Base-by-base conservation (phyloP, 345 rosid species). In the Streptanthus diversifolius region DNA sequence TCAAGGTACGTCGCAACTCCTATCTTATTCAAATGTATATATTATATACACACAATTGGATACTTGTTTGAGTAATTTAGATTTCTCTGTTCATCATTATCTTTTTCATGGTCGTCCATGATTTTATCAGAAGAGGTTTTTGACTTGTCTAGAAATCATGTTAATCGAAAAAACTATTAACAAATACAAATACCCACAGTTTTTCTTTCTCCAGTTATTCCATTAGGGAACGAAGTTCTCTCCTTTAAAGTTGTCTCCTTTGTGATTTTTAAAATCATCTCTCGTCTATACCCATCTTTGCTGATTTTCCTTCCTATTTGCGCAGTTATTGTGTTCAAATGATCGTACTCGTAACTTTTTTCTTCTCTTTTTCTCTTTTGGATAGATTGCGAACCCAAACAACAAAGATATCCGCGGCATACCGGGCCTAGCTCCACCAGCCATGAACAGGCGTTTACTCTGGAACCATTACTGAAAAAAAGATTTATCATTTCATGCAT, bases 341-440 rank as follows among this genome's bases (percentile, higher is more conserved):
- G 24, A 19, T 63, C 73, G 44, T 35, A 67, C 22, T 25, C 4
- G 24, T 63, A 75, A 69, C 56, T 10, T 22, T 7, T 30, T 24
- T 0, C 24, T 68, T 35, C 35, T 0, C 24, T 68, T 35, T 17
- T 56, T 37, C 58, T 67, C 5, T 57, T 14, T 11, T 32, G 30
- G 44, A 48, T 88, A 95, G 99, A 76, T 95, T 53, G 95, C 90
- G 81, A 78, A 88, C 82, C 99, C 99, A 17, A 83, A 81, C 69
- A 91, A 91, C 88, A 91, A 90, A 75, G 93, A 90, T 80, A 88
- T 91, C 73, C 88, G 85, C 6, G 90, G 80, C 75, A 87, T 95
- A 72, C 97, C 99, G 1, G 99, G 98, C 36, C 52, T 95, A 77
- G 98, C 97, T 9, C 98, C 99, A 40, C 99, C 99, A 51, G 97